Base-by-base conservation (phyloP, 805 yeast species). In the Metschnikowia cubensis region DNA sequence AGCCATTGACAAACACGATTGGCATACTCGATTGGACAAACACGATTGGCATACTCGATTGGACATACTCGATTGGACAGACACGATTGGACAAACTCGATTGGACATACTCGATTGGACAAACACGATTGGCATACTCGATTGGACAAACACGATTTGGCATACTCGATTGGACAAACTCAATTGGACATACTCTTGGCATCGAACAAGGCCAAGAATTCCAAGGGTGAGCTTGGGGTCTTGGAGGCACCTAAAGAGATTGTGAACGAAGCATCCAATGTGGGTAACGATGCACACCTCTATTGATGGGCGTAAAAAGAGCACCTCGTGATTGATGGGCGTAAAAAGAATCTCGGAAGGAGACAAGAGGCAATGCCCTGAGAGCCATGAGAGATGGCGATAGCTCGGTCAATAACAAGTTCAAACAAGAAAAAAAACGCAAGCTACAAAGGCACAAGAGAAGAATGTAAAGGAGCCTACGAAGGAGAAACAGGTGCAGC, bases 161-260 rank as follows among this genome's bases (percentile, higher is more conserved):
- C n/a, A n/a, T n/a, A n/a, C n/a, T n/a, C n/a, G n/a, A n/a, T n/a
- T 52, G 22, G 66, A 63, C 37, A 70, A 69, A 50, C 50, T 57
- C 14, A 74, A 63, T 21, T n/a, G n/a, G n/a, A n/a, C n/a, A n/a
- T n/a, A n/a, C n/a, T n/a, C n/a, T 68, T 73, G 59, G 75, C 76
- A 2, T 66, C 59, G 22, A 72, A 72, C 55, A 55, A 67, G 57
- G 75, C 72, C 6, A 62, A 64, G 41, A 71, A 69, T 38, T 64
- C 73, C 6, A 66, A 70, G 50, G 77, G 75, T 4, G 70, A 71
- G 41, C 64, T 63, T 40, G 75, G 75, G 2, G 69, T 73, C 3
- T 59, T 58, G 15, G 76, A 73, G 48, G 78, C 78, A 3, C 78
- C 78, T 11, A 71, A 70, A 56, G 78, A 77, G 11, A 62, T 72